phyloP scores from a whole-genome alignment of 2,329 filamentous ascomycete species.

The Polychaeton citri region DNA sequence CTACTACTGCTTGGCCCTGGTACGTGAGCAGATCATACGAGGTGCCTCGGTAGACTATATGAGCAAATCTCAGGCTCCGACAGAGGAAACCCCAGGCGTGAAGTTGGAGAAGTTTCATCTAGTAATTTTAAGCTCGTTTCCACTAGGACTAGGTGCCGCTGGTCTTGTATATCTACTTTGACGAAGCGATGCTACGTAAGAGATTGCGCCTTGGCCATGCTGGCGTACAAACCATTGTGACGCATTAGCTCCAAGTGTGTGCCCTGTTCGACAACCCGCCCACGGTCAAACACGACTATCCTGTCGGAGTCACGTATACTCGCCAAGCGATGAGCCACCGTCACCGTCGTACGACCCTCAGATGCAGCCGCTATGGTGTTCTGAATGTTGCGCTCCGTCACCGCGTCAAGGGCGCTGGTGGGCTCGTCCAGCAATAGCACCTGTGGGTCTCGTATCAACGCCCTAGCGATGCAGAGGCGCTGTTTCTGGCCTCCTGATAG shows the following conservation, averaged over 20 bases:
- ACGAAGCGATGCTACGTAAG: constrained; percentile 9
- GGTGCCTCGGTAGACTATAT: too few species aligned
- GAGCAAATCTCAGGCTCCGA: too few species aligned
- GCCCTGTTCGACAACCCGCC: constrained; percentile 48
- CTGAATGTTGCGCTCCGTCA: constrained; percentile 30
- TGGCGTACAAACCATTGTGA: constrained; percentile 28
- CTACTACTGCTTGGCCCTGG: too few species aligned
- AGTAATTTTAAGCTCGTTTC: too few species aligned
- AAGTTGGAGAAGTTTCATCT: too few species aligned
- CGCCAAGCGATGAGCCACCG: constrained; percentile 63
- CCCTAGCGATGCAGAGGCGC: constrained; percentile 32
- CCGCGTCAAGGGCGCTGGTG: constrained; percentile 33
- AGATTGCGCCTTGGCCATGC: constrained; percentile 24
- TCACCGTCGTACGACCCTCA: constrained; percentile 47
- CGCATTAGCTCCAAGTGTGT: constrained; percentile 46
- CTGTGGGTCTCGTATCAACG: constrained; percentile 32
- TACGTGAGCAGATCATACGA: too few species aligned
- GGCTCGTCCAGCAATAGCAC: constrained; percentile 35
- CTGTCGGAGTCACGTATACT: constrained; percentile 67
- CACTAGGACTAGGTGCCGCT: too few species aligned
- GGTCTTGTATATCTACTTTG: too few species aligned
- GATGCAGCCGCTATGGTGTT: constrained; percentile 27
- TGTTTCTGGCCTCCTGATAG: constrained; percentile 35
- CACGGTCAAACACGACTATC: constrained; percentile 66
- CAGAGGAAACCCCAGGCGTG: too few species aligned